Conservation (phyloP, 1,139 yeast species). For the Candida albicans region DNA sequence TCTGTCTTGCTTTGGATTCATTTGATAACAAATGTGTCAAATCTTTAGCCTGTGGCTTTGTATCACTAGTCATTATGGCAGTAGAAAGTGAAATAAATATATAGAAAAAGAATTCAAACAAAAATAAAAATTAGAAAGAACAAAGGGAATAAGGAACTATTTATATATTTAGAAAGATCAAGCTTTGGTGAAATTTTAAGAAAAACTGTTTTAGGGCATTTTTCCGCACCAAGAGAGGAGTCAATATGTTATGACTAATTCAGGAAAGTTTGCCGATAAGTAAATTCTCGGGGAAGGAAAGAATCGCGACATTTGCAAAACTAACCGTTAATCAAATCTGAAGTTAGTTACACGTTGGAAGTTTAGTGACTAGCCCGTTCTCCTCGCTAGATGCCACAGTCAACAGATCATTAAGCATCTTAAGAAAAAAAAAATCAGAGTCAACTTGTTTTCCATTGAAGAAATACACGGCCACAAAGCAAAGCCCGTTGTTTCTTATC, state of each 20-base stretch:
- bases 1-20: conserved; percentile 75
- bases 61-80: neutral
- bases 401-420: no score
- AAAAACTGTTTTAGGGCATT: no score
- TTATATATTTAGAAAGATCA: neutral
- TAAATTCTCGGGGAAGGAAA: neutral
- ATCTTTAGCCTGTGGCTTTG: conserved; percentile 51
- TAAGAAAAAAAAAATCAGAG: no score
- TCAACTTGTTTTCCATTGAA: no score
- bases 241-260: neutral
- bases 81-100: neutral
- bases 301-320: no score
- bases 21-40: conserved; percentile 71
- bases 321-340: no score
- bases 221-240: no score
- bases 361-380: no score
- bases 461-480: no score
- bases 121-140: neutral
- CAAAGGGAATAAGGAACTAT: neutral
- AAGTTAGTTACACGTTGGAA: no score
- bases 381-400: no score
- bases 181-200: neutral
- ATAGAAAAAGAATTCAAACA: neutral
- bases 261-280: neutral
- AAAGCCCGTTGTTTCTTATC: no score